These are phyloP conservation scores for Pseudogymnoascus sp. DNA, from an alignment of 2,329 filamentous ascomycete genomes.

Conservation along the genomic window DNA sequence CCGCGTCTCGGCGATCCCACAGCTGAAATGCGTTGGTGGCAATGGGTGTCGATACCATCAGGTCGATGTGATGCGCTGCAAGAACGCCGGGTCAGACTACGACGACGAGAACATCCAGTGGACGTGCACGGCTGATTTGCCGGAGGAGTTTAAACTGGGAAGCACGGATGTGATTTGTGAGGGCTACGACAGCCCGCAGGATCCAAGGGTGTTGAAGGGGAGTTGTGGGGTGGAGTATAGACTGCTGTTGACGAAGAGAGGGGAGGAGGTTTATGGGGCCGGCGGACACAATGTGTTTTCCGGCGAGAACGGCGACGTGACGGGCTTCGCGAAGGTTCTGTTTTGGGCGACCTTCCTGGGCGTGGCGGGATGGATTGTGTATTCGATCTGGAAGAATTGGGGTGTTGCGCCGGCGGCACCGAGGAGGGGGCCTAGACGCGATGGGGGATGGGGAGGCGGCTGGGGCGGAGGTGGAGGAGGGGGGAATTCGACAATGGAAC, in stretches of 20 bases:
- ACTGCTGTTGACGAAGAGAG: slow-evolving; percentile 66
- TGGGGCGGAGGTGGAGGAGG: slow-evolving; percentile 30
- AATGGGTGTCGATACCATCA: slow-evolving; percentile 59
- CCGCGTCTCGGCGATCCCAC: slow-evolving; percentile 66
- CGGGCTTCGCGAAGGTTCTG: slow-evolving; percentile 34
- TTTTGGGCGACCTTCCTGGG: slow-evolving; percentile 56
- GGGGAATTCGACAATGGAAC: too few relatives aligned
- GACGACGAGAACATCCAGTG: slow-evolving; percentile 76
- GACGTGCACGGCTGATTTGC: slow-evolving; percentile 65
- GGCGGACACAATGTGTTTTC: slow-evolving; percentile 15
- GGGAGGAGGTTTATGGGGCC: slow-evolving; percentile 58
- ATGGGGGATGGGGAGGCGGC: slow-evolving; percentile 34
- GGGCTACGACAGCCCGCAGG: slow-evolving; percentile 68
- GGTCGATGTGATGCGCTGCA: slow-evolving; percentile 80
- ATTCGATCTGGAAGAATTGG: slow-evolving; percentile 37
- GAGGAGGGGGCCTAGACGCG: slow-evolving; percentile 26
- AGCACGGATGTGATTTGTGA: slow-evolving; percentile 88
- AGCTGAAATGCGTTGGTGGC: slow-evolving; percentile 68
- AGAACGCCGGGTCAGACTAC: slow-evolving; percentile 76
- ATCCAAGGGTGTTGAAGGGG: slow-evolving; percentile 81
- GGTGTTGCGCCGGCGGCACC: slow-evolving; percentile 3
- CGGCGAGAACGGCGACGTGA: slow-evolving; percentile 19
- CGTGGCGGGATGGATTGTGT: slow-evolving; percentile 54
- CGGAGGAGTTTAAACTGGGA: slow-evolving; percentile 60
- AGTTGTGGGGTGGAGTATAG: slow-evolving; percentile 90